Evolutionary conservation across 345 rosid genomes (phyloP), one percentile per base, ranked within the genome.

Genomic region (Eucalyptus regnans): DNA sequence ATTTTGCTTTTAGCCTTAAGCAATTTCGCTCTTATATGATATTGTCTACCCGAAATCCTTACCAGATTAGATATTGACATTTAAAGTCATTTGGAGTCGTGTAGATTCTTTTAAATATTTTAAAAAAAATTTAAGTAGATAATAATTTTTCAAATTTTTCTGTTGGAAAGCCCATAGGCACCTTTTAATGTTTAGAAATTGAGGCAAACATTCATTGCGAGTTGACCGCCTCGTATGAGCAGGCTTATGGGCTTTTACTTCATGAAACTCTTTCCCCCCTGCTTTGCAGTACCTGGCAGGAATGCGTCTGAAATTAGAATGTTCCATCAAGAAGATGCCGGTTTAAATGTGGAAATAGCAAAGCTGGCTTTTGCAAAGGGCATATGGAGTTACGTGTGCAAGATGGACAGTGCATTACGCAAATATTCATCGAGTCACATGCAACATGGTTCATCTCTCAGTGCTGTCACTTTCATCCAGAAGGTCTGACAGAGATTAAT

Each of bases 281-380:
- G 83, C 83, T 76, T 76, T 92, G 89, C 95, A 97, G 99, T 96
- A 46, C 95, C 96, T 15, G 97, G 98, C 86, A 94, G 94, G 90
- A 94, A 96, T 90, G 98, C 99, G 71, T 95, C 95, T 89, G 98
- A 96, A 94, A 96, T 97, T 90, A 94, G 92, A 90, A 91, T 96
- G 98, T 93, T 93, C 92, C 98, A 98, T 92, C 97, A 95, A 91
- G 99, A 98, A 93, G 98, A 98, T 92, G 98, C 98, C 80, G 97
- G 99, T 79, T 89, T 98, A 87, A 98, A 96, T 89, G 93, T 92
- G 90, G 99, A 96, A 90, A 95, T 98, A 97, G 96, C 98, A 64
- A 96, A 94, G 91, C 90, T 96, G 89, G 99, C 95, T 90, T 98
- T 98, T 92, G 90, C 97, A 49, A 98, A 91, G 94, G 99, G 99